Percentiles rank a stretch among this genome's conserved stretches.
Conservation (phyloP, 2,329 filamentous ascomycete genomes). For the Fusarium poae region DNA sequence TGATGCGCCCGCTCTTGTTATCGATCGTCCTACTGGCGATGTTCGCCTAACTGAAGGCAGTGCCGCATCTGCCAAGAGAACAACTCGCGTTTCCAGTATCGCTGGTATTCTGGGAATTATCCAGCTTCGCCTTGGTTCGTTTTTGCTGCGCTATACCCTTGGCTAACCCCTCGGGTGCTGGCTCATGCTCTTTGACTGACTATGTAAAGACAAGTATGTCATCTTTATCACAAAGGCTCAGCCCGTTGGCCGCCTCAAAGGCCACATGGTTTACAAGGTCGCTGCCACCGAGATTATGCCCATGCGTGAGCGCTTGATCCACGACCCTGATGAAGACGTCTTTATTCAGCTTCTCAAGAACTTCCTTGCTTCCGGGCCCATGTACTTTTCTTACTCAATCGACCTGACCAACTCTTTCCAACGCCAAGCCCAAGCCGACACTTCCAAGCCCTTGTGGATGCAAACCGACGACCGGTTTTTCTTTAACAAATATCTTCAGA, state of each 20-base stretch:
- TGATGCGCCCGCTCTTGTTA: constrained; percentile 85
- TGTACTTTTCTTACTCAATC: constrained; percentile 98
- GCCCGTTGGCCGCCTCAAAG: constrained; percentile 90
- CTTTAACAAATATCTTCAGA: constrained; percentile 95
- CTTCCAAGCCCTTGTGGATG: constrained; percentile 84
- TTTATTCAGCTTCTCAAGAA: constrained; percentile 86
- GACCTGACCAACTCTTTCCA: constrained; percentile 98
- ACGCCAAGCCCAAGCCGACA: constrained; percentile 84
- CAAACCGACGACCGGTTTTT: constrained; percentile 97
- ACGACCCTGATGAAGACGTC: constrained; percentile 93
- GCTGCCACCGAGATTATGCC: constrained; percentile 92
- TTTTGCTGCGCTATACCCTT: constrained; percentile 30
- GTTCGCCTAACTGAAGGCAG: constrained; percentile 85
- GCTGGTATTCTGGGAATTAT: constrained; percentile 95
- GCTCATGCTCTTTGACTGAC: constrained; percentile 40
- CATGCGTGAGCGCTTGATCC: constrained; percentile 89
- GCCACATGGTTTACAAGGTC: constrained; percentile 96
- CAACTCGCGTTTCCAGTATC: constrained; percentile 84
- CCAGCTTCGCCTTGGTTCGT: constrained; percentile 87
- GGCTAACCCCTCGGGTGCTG: constrained; percentile 17
- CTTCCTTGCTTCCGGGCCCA: constrained; percentile 84
- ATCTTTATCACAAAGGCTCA: constrained; percentile 96
- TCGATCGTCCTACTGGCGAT: constrained; percentile 94
- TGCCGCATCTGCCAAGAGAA: constrained; percentile 79
- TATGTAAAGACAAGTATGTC: constrained; percentile 84